Percentiles rank a stretch among this genome's conserved stretches.
Conservation (phyloP, 805 yeast genomes). For the Lipomyces kockii region DNA sequence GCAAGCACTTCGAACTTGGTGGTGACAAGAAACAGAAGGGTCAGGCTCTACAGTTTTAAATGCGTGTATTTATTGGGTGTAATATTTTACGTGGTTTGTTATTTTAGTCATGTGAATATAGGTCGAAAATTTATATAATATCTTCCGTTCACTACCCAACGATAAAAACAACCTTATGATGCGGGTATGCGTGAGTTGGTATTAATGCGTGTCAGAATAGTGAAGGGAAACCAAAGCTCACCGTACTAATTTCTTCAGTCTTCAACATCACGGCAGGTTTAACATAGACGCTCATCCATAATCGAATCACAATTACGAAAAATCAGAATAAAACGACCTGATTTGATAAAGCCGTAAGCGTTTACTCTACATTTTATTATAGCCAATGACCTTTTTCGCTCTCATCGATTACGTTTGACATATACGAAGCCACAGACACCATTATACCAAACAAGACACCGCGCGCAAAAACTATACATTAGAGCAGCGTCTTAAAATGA, state of each 20-base stretch:
- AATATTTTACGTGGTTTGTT: constrained; percentile 7
- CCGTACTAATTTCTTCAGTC: neutral
- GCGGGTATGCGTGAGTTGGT: neutral
- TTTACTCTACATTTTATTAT: neutral
- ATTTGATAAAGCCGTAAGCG: neutral
- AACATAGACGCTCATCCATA: neutral
- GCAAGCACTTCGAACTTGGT: constrained; percentile 99
- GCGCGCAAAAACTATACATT: neutral
- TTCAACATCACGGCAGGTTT: neutral
- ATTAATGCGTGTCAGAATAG: neutral
- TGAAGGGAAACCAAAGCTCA: neutral
- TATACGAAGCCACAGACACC: neutral
- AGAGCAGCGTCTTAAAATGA: neutral
- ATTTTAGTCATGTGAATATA: constrained; percentile 6
- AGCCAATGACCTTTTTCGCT: neutral
- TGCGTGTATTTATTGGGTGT: constrained; percentile 5
- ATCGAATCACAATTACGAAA: neutral
- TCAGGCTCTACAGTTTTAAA: constrained; percentile 97
- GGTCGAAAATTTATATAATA: neutral
- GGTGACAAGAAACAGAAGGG: constrained; percentile 99
- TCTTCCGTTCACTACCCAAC: neutral
- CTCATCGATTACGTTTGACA: neutral
- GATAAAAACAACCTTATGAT: neutral
- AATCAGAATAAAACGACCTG: neutral
- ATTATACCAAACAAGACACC: neutral